These are phyloP conservation scores for Ceratonia siliqua DNA, from an alignment of 306 rosid genomes.

Conservation along the genomic window DNA sequence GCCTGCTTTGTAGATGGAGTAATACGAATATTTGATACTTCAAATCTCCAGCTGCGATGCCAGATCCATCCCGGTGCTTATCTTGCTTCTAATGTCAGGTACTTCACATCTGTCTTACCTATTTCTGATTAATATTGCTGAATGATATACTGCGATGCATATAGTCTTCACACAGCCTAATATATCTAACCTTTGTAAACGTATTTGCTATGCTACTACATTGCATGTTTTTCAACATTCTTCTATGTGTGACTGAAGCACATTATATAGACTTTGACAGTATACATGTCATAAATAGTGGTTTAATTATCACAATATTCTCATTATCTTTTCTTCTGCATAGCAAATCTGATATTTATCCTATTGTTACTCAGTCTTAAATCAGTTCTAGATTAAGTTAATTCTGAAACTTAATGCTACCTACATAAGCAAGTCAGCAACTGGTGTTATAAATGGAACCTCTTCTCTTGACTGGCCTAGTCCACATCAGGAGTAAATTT, in stretches of 20 bases:
- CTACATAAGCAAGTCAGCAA: no score
- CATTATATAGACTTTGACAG: no score
- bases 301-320: not conserved
- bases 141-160: not conserved
- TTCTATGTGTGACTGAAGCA: no score
- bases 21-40: conserved; percentile 52
- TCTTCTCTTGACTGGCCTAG: no score
- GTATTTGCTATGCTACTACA: no score
- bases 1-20: conserved; percentile 65
- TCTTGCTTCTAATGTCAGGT: conserved; percentile 80
- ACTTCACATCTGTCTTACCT: conserved; percentile 13
- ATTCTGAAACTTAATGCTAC: no score
- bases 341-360: not conserved
- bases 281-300: not conserved
- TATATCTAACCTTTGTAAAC: no score
- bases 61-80: conserved; percentile 67
- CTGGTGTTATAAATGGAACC: no score
- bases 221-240: not conserved
- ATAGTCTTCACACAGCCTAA: not conserved
- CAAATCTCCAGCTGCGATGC: conserved; percentile 61
- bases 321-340: not conserved
- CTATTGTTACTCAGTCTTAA: not conserved
- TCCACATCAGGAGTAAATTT: not conserved
- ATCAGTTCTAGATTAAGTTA: not conserved
- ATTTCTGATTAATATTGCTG: not conserved